These are phyloP conservation scores for Macadamia integrifolia DNA, from an alignment of 164 flowering plant genomes.

Conservation along the genomic window DNA sequence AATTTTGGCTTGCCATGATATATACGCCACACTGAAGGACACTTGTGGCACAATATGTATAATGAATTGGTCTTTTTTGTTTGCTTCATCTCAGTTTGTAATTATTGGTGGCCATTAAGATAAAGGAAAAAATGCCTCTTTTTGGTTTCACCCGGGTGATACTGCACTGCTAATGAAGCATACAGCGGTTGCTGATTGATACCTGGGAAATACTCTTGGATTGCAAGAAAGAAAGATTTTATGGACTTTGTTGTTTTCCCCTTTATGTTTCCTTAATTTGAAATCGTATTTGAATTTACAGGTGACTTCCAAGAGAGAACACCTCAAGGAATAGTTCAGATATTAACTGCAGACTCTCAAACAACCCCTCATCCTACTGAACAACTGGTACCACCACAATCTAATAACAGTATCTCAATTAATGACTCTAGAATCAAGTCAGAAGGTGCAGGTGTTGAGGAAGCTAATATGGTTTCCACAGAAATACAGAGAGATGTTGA, in stretches of 20 bases:
- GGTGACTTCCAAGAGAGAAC: conserved; percentile 39
- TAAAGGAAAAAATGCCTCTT: too few relatives aligned
- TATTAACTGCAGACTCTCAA: conserved; percentile 30
- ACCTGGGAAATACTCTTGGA: too few relatives aligned
- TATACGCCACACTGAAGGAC: too few relatives aligned
- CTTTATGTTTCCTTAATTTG: background rate
- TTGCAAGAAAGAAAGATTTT: background rate
- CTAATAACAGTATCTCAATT: conserved; percentile 18
- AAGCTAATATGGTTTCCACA: conserved; percentile 21
- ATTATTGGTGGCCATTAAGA: too few relatives aligned
- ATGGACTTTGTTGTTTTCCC: too few relatives aligned
- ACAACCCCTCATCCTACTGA: conserved; percentile 34
- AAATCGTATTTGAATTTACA: conserved; percentile 16
- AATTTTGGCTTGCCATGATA: too few relatives aligned
- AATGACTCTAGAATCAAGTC: conserved; percentile 21
- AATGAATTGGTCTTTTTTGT: too few relatives aligned
- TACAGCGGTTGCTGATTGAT: too few relatives aligned
- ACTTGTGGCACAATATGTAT: too few relatives aligned
- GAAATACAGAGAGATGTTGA: conserved; percentile 39
- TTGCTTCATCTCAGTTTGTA: too few relatives aligned
- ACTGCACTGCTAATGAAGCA: too few relatives aligned
- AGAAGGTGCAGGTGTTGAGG: conserved; percentile 32
- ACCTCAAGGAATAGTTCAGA: conserved; percentile 31
- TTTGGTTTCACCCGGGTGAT: too few relatives aligned
- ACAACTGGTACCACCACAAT: conserved; percentile 29